Base-by-base conservation (phyloP, 176 grass and related monocot genomes). In the Musa schizocarpa region DNA sequence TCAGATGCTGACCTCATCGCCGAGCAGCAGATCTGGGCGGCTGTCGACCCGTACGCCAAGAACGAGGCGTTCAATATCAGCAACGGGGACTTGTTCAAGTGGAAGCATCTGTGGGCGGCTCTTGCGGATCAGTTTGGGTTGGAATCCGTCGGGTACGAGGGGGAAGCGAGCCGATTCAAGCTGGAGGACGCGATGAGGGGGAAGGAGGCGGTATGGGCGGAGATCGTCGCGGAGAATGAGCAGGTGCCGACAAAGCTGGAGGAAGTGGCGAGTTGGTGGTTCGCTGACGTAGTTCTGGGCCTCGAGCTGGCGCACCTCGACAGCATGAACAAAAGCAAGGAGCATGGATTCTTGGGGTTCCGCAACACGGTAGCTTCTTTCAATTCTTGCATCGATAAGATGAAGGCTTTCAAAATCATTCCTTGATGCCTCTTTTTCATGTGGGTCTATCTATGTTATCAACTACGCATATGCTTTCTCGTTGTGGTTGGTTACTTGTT, bases 261-360 rank as follows among this genome's bases (percentile, higher is more conserved):
- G 3, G 74, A 96, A 79, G 65, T 96, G 51, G 81, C 83, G 9
- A 89, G 65, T 58, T 96, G 92, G 92, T 88, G 86, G 88, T 87
- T 71, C 20, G 84, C 79, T 0, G 92, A 96, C 61, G 58, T 63
- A 3, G 0, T 83, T 1, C 63, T 89, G 0, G 57, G 62, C 1
- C 6, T 67, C 0, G 81, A 88, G 17, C 48, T 21, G 1, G 77
- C 81, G 74, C 58, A 83, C 55, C 69, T 96, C 43, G 88, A 89
- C 23, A 81, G 74, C 77, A 96, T 96, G 92, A 96, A 96, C 78
- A 96, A 96, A 66, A 96, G 92, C 81, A 96, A 96, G 86, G 92
- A 96, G 69, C 92, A 96, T 19, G 92, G 92, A 0, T 96, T 96
- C 82, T 82, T 96, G 1, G 92, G 92, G 57, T 96, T 96, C 82